These are phyloP conservation scores for Asterochloris erici DNA, from an alignment of 139 green algal species.

Conservation along the genomic window DNA sequence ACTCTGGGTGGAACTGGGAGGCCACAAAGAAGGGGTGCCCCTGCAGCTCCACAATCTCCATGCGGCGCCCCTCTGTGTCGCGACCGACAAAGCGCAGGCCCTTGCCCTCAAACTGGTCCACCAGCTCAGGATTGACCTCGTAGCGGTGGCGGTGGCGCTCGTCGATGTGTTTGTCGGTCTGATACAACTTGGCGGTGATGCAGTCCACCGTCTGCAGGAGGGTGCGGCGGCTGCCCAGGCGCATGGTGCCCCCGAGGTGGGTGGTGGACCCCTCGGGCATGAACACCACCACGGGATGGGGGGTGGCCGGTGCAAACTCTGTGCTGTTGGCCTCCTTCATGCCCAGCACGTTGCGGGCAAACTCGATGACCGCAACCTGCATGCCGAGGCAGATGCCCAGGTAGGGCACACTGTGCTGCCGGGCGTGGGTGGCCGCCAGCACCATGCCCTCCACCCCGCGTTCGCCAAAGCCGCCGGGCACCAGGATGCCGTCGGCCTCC, in stretches of 20 bases:
- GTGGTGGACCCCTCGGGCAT: conserved; percentile 95
- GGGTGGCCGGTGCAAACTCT: conserved; percentile 83
- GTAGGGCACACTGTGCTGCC: conserved; percentile 80
- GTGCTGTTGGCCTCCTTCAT: conserved; percentile 81
- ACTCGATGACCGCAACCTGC: conserved; percentile 98
- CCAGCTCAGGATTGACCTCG: conserved; percentile 94
- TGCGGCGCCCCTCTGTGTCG: conserved; percentile 89
- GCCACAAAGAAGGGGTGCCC: conserved; percentile 90
- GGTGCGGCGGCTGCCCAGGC: conserved; percentile 85
- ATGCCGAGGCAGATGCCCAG: conserved; percentile 99
- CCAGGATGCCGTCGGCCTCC: conserved; percentile 85
- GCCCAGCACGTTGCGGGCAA: conserved; percentile 88
- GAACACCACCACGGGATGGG: conserved; percentile 90
- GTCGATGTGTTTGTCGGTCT: conserved; percentile 76
- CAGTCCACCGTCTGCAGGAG: conserved; percentile 89
- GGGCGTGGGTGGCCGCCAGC: conserved; percentile 83
- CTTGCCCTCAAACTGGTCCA: conserved; percentile 77
- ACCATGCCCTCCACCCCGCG: conserved; percentile 96
- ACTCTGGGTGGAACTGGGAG: conserved; percentile 90
- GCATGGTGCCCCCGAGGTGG: conserved; percentile 97
- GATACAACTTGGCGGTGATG: conserved; percentile 92
- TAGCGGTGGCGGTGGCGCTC: conserved; percentile 97
- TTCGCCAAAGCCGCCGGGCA: conserved; percentile 94
- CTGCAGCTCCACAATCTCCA: conserved; percentile 96
- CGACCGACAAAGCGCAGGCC: conserved; percentile 90